phyloP scores from a whole-genome alignment of 2,329 filamentous ascomycete species.

The Boeremia lycopersici region DNA sequence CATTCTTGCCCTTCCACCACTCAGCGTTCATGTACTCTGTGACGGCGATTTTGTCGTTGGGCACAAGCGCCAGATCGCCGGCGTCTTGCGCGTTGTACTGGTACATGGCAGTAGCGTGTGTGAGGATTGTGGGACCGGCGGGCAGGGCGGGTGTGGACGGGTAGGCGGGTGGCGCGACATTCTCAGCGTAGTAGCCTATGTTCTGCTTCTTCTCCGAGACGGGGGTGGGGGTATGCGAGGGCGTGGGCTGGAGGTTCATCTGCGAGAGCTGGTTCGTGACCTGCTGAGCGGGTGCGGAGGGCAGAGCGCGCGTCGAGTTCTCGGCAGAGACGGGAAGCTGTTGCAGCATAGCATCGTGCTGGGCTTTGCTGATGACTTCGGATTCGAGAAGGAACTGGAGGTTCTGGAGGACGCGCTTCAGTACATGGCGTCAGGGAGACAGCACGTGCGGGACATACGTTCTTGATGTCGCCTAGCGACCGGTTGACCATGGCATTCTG shows the following conservation, averaged over 20 bases:
- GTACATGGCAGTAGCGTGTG: slow-evolving; percentile 81
- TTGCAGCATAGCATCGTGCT: slow-evolving; percentile 75
- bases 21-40: slow-evolving; percentile 94
- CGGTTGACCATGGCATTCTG: slow-evolving; percentile 73
- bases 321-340: slow-evolving; percentile 76
- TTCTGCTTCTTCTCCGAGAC: slow-evolving; percentile 48
- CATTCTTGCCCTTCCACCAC: slow-evolving; percentile 93
- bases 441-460: slow-evolving; percentile 59
- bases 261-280: slow-evolving; percentile 39
- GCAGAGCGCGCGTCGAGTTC: slow-evolving; percentile 58
- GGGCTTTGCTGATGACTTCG: slow-evolving; percentile 74
- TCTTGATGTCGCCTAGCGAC: slow-evolving; percentile 86
- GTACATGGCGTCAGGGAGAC: background rate
- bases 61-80: slow-evolving; percentile 80
- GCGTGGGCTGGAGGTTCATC: slow-evolving; percentile 41
- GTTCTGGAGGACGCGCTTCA: slow-evolving; percentile 63
- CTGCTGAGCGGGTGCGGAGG: slow-evolving; percentile 40
- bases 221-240: slow-evolving; percentile 19
- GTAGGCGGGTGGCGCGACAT: slow-evolving; percentile 51
- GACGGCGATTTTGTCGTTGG: slow-evolving; percentile 80
- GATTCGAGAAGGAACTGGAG: slow-evolving; percentile 87
- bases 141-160: slow-evolving; percentile 56
- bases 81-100: slow-evolving; percentile 79
- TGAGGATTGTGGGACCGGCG: slow-evolving; percentile 63
- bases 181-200: slow-evolving; percentile 49